Evolutionary conservation across 129 eudicot genomes (phyloP).

Genomic region (Escallonia rubra): DNA sequence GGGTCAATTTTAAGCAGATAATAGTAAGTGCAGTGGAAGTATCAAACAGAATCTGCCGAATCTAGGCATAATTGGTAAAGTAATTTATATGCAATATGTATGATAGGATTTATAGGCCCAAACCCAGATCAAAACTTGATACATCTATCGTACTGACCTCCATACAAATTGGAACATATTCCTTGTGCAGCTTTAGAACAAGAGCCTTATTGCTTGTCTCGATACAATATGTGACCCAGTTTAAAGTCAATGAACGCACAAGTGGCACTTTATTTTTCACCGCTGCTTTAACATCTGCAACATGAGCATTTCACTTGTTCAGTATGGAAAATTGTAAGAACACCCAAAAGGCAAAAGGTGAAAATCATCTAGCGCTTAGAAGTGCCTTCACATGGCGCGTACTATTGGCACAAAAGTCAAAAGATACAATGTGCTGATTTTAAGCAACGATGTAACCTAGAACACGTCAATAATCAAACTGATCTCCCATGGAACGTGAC

Average conservation of each 20-base stretch:
- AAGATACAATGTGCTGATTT: background rate
- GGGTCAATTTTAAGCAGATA: no score
- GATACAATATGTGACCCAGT: constrained; percentile 88
- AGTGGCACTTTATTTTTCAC: constrained; percentile 97
- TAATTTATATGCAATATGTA: background rate
- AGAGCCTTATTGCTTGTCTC: constrained; percentile 91
- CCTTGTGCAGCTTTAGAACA: constrained; percentile 88
- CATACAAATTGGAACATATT: constrained; percentile 95
- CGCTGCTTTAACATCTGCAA: constrained; percentile 86
- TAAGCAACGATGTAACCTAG: no score
- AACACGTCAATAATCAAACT: no score
- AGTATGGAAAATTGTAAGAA: background rate
- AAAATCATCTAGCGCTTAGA: background rate
- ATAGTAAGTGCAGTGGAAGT: background rate
- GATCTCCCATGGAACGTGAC: no score
- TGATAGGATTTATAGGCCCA: background rate
- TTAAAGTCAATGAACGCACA: constrained; percentile 86
- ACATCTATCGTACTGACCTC: constrained; percentile 62
- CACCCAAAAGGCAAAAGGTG: background rate
- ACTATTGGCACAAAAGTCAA: background rate
- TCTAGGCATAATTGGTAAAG: background rate
- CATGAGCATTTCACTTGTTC: constrained; percentile 14
- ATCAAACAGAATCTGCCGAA: background rate
- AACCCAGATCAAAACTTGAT: background rate
- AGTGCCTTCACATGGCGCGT: background rate